Evolutionary conservation across 257 asterid species (phyloP), one percentile per base, ranked within the genome.

Genomic region (Nicotiana undulata): DNA sequence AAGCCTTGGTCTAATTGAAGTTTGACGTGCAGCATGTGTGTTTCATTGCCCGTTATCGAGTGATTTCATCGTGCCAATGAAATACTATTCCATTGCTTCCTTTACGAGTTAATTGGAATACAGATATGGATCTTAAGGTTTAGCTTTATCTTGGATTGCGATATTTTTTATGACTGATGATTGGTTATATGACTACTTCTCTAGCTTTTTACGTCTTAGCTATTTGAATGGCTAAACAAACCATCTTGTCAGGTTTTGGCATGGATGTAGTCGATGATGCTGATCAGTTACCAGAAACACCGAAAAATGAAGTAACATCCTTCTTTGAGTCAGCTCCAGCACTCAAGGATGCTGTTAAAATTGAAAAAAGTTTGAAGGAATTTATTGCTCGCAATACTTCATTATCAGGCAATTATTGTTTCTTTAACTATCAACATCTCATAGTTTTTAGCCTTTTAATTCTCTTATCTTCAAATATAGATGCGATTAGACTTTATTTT

Each of bases 311-410:
- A 49, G 80, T 90, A 55, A 83, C 87, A 56, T 84, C 90, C 65
- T 95, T 93, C 94, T 93, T 95, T 79, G 91, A 89, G 77, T 91
- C 97, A 51, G 91, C 98, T 44, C 98, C 99, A 60, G 87, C 94
- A 46, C 87, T 95, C 31, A 90, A 87, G 86, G 90, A 91, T 86
- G 88, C 77, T 56, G 89, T 83, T 34, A 90, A 89, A 76, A 87
- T 85, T 86, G 88, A 82, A 77, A 85, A 75, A 63, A 88, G 85
- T 76, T 65, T 92, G 17, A 84, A 90, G 75, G 94, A 87, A 40
- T 92, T 95, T 56, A 56, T 87, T n/a, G 82, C 66, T 24, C 87
- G 82, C 63, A 89, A 85, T 79, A 78, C 55, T 76, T 85, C 85
- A 44, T 56, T 76, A 77, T 61, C 90, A 79, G 97, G 98, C 80